Base-by-base conservation (phyloP, 768 basidiomycete genomes). In the Imleria badia region DNA sequence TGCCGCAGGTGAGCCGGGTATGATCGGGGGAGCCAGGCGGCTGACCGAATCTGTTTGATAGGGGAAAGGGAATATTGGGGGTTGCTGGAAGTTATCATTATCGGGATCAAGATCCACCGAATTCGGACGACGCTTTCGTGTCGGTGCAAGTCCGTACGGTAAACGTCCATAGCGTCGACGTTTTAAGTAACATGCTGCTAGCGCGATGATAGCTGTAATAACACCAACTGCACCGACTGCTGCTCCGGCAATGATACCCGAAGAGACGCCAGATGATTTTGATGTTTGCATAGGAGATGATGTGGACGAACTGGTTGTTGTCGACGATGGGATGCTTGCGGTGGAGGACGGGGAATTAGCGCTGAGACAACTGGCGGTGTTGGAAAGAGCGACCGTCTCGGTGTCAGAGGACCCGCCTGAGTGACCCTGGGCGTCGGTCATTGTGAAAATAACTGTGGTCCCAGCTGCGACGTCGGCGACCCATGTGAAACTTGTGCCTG, bases 321-420 rank as follows among this genome's bases (percentile, higher is more conserved):
- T 63, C 8, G 63, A 58, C 3, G 73, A 66, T 5, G 68, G 61
- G 50, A 49, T 9, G 17, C 60, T 59, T n/a, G 56, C 50, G n/a
- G 75, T 85, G 6, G 82, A 80, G 13, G 81, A 77, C 3, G 84
- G 84, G 0, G 84, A 86, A 35, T 57, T 63, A 26, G 64, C 60
- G 60, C 77, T 77, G 22, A 89, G 66, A 61, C 88, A 90, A 19
- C 75, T 74, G 22, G 54, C 64, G 48, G 82, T 75, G 54, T 75
- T 75, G 2, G 83, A 80, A 30, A 64, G 65, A 10, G 75, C 73
- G 17, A 89, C 83, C 6, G 59, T 66, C 55, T 66, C 60, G n/a
- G 82, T 54, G 58, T 82, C 77, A n/a, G 84, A 83, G 52, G 76
- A 76, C 19, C 87, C 87, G 45, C 88, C 87, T 51, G 76, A 74